These are phyloP conservation scores for Alternaria gaisen DNA, from an alignment of 2,329 filamentous ascomycete genomes.

Conservation along the genomic window DNA sequence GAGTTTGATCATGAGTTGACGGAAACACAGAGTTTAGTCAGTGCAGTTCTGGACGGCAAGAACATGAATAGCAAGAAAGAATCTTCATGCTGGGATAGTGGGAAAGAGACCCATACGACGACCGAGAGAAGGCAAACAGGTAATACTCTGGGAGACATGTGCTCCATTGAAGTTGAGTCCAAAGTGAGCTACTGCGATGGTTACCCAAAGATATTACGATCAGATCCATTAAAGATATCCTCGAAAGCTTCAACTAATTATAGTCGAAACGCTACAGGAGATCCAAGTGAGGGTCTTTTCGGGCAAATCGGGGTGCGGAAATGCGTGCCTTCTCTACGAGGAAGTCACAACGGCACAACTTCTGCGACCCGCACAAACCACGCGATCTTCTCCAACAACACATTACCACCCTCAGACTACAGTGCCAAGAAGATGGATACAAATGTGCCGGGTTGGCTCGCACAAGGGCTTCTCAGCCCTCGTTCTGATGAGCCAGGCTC, in stretches of 20 bases:
- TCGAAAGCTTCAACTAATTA: not conserved
- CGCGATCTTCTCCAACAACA: not conserved
- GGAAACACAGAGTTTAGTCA: constrained; percentile 8
- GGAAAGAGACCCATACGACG: not conserved
- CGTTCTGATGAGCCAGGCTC: not conserved
- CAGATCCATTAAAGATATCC: not conserved
- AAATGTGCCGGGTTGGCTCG: constrained; percentile 13
- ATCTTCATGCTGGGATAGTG: not conserved
- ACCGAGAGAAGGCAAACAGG: not conserved
- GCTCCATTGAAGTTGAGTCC: not conserved
- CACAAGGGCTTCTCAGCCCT: not conserved
- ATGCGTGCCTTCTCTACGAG: not conserved
- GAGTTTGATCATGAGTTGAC: constrained; percentile 8
- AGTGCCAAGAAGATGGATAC: not conserved
- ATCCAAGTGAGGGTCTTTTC: not conserved
- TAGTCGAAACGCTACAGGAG: not conserved
- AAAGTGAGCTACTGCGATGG: not conserved
- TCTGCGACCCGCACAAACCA: not conserved
- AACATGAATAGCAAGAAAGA: not conserved
- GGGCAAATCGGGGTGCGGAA: not conserved
- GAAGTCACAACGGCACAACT: not conserved
- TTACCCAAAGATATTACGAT: not conserved
- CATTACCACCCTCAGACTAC: not conserved
- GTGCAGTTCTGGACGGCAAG: not conserved
- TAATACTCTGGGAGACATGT: not conserved